phyloP scores from a whole-genome alignment of 2,329 filamentous ascomycete species.

The Thielaviopsis musarum region DNA sequence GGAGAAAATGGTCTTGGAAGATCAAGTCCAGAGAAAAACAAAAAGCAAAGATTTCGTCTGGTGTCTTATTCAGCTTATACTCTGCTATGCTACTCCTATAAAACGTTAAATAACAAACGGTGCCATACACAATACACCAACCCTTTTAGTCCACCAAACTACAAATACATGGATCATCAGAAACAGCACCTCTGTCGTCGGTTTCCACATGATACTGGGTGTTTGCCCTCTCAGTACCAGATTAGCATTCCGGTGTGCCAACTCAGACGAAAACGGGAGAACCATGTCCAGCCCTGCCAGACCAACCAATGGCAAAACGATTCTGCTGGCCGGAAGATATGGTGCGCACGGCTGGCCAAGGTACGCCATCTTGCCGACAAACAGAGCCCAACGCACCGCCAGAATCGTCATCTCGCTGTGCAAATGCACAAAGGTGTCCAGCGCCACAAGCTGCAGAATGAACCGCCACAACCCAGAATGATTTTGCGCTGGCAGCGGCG shows the following conservation, averaged over 20 bases:
- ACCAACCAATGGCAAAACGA: constrained; percentile 50
- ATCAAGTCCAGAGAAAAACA: too few relatives aligned
- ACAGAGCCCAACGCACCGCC: constrained; percentile 39
- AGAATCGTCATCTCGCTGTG: constrained; percentile 14
- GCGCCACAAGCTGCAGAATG: background rate
- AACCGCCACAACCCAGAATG: background rate
- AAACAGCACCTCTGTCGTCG: background rate
- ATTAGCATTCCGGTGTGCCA: background rate
- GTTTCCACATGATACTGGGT: background rate
- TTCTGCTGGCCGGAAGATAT: constrained; percentile 44
- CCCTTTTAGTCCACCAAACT: background rate
- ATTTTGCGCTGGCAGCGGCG: background rate
- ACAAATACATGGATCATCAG: background rate
- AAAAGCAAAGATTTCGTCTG: too few relatives aligned
- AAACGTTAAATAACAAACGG: background rate
- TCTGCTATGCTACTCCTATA: too few relatives aligned
- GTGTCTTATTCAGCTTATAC: too few relatives aligned
- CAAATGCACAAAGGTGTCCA: background rate
- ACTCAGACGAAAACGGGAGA: constrained; percentile 17
- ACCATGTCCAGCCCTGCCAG: constrained; percentile 53
- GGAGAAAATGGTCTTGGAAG: too few relatives aligned
- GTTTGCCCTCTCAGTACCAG: background rate
- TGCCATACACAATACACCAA: background rate
- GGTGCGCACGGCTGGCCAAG: constrained; percentile 56
- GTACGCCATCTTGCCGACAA: constrained; percentile 50